A percentile compares a stretch with the other conserved stretches of the same genome.
Evolutionary conservation across 495 filamentous ascomycete genomes (phyloP).

Genomic region (Usnea hakonensis): DNA sequence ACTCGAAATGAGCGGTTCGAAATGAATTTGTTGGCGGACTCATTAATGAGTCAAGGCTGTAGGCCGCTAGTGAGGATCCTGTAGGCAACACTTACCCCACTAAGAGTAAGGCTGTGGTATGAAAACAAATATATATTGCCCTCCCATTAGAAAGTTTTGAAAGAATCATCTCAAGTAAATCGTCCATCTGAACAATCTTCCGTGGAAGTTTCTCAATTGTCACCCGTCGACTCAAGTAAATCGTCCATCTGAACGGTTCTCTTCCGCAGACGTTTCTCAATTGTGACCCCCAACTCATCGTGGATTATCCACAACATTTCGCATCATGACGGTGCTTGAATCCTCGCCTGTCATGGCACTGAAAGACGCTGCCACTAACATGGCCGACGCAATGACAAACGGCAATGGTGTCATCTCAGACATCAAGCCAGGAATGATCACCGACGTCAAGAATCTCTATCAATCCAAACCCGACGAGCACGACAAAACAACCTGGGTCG

Average conservation of each 20-base stretch:
- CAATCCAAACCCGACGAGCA: slow-evolving; percentile 25
- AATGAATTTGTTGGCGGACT: background rate
- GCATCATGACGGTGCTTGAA: background rate
- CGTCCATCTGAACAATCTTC: too few species aligned
- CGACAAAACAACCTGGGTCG: slow-evolving; percentile 28
- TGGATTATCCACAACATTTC: background rate
- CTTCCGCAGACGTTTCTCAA: background rate
- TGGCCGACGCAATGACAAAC: background rate
- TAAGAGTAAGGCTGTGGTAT: background rate
- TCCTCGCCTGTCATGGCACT: background rate
- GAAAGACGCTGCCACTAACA: background rate
- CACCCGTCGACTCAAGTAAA: too few species aligned
- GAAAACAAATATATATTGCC: too few species aligned
- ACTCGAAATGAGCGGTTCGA: background rate
- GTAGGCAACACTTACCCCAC: background rate
- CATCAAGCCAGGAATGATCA: slow-evolving; percentile 20
- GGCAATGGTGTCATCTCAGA: background rate
- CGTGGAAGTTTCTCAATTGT: too few species aligned
- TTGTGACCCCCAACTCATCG: background rate
- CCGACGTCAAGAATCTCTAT: slow-evolving; percentile 29
- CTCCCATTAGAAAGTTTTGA: too few species aligned
- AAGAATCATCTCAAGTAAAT: too few species aligned
- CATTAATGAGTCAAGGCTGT: background rate
- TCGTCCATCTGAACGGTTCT: background rate
- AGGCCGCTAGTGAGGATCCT: background rate